Conservation (phyloP, 192 early-diverging fungal genomes). For the Rhizoclosmatium sp. region DNA sequence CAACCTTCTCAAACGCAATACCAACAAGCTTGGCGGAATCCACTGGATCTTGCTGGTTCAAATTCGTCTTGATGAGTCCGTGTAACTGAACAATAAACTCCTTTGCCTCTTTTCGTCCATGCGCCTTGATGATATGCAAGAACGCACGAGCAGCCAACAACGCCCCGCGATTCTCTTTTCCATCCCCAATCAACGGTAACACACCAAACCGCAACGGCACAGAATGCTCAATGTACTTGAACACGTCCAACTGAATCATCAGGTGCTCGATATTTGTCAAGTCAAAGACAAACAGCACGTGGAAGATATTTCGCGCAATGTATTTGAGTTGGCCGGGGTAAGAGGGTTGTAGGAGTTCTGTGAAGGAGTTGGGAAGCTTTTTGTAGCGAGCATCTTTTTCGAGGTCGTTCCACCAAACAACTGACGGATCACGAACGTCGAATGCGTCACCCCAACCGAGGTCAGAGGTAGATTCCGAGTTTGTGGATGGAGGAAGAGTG, state of each 20-base stretch:
- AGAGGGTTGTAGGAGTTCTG: conserved; percentile 65
- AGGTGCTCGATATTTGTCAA: conserved; percentile 65
- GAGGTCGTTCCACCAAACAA: conserved; percentile 93
- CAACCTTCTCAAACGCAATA: conserved; percentile 17
- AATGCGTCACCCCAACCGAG: conserved; percentile 64
- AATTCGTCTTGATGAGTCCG: neutral
- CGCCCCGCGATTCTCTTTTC: conserved; percentile 20
- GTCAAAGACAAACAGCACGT: conserved; percentile 77
- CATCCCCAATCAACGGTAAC: conserved; percentile 65
- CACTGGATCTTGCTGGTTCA: neutral
- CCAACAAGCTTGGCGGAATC: neutral
- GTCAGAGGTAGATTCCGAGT: conserved; percentile 37
- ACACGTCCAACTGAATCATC: conserved; percentile 64
- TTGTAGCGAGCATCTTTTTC: conserved; percentile 82
- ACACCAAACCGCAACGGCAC: conserved; percentile 90
- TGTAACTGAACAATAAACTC: conserved; percentile 48
- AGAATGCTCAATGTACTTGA: conserved; percentile 68
- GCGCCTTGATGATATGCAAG: conserved; percentile 43
- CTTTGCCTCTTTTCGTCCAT: conserved; percentile 38
- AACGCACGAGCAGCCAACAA: conserved; percentile 46
- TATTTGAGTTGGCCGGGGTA: conserved; percentile 78
- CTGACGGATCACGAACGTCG: conserved; percentile 78
- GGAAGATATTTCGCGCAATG: conserved; percentile 81
- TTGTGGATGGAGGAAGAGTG: conserved; percentile 9
- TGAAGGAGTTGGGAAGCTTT: conserved; percentile 67